Percentiles rank a stretch among this genome's conserved stretches.
phyloP scores from a whole-genome alignment of 169 alveolate genomes.

The Fabrea salina region DNA sequence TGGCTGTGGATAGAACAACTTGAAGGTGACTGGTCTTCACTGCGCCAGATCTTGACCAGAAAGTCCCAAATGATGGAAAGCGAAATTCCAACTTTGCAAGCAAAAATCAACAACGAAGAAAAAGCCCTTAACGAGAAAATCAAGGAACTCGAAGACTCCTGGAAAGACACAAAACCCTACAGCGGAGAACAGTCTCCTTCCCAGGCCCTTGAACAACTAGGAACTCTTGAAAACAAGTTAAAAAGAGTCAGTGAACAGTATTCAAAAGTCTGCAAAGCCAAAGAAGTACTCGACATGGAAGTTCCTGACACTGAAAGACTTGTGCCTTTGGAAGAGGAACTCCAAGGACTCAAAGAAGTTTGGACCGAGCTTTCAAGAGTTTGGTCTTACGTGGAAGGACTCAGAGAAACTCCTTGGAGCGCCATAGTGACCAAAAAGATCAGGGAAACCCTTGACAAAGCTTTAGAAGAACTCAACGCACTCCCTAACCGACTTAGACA shows the following conservation, averaged over 20 bases:
- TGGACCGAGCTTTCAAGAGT: constrained; percentile 88
- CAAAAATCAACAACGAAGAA: constrained; percentile 75
- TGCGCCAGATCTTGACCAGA: constrained; percentile 73
- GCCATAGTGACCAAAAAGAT: constrained; percentile 84
- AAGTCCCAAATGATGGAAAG: constrained; percentile 73
- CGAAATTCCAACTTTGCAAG: constrained; percentile 71
- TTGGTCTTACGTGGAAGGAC: constrained; percentile 70
- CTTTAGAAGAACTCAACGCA: constrained; percentile 81
- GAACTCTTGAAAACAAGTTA: constrained; percentile 53
- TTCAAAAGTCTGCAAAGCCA: constrained; percentile 77
- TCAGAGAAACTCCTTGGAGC: constrained; percentile 82
- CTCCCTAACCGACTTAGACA: constrained; percentile 83
- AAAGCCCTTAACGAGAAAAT: constrained; percentile 63
- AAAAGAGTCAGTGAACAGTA: constrained; percentile 65
- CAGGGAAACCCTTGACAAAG: constrained; percentile 82
- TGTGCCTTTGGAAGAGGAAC: constrained; percentile 83
- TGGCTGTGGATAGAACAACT: constrained; percentile 91
- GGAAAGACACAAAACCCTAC: constrained; percentile 78
- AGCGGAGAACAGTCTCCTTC: constrained; percentile 64
- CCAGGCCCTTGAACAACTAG: constrained; percentile 71
- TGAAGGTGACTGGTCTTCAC: constrained; percentile 91
- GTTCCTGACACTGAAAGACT: constrained; percentile 79
- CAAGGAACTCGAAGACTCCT: constrained; percentile 72
- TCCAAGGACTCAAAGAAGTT: constrained; percentile 82
- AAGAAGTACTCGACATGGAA: constrained; percentile 83